These are phyloP conservation scores for Sporothrix globosa DNA, from an alignment of 2,329 filamentous ascomycete species.

Conservation along the genomic window DNA sequence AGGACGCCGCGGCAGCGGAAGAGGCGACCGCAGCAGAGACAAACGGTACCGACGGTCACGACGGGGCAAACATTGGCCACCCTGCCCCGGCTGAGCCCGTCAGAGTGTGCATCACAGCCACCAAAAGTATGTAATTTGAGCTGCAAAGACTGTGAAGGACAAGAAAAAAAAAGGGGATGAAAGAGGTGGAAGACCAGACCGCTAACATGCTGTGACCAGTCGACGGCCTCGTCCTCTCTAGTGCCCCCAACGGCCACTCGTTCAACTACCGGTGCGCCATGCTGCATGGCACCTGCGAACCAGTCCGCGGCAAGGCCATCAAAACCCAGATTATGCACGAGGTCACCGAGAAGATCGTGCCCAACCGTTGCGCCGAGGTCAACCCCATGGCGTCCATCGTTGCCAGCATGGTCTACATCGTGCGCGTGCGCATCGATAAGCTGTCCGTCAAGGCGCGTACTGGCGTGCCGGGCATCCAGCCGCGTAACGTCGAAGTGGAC, in stretches of 20 bases:
- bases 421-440: constrained; percentile 33
- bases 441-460: constrained; percentile 35
- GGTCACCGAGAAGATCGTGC: constrained; percentile 35
- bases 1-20: constrained; percentile 14
- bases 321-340: constrained; percentile 33
- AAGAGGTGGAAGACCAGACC: not conserved
- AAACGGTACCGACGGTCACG: not conserved
- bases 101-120: constrained; percentile 36
- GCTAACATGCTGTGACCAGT: constrained; percentile 27
- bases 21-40: not conserved
- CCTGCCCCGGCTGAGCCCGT: too few species aligned
- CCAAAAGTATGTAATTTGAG: constrained; percentile 29
- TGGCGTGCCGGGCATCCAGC: constrained; percentile 34
- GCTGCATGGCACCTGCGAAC: constrained; percentile 34
- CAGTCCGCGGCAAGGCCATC: constrained; percentile 21
- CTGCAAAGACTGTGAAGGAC: too few species aligned
- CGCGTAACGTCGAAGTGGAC: constrained; percentile 32
- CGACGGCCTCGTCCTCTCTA: constrained; percentile 35
- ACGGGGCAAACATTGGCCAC: not conserved
- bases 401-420: constrained; percentile 34
- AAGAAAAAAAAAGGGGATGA: not conserved
- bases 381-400: constrained; percentile 35
- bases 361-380: constrained; percentile 33
- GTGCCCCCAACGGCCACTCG: constrained; percentile 36
- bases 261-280: constrained; percentile 37